Percentiles rank a stretch among this genome's conserved stretches.
Conservation (phyloP, 306 rosid species). For the Castanospermum australe region DNA sequence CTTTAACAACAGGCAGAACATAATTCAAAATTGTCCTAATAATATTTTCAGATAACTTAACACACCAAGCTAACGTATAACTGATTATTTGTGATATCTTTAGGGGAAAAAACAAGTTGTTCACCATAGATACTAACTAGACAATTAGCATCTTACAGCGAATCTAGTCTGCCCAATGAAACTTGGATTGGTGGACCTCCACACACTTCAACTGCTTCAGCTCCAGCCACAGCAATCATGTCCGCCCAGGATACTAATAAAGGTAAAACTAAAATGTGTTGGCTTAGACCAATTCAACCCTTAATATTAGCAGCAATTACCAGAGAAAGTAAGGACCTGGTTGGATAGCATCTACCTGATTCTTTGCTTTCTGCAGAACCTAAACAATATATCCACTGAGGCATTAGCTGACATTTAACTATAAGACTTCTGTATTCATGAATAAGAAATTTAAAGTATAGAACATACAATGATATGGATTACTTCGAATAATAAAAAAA, state of each 20-base stretch:
- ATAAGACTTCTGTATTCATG: slow-evolving; percentile 14
- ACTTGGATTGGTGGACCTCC: slow-evolving; percentile 89
- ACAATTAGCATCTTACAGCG: slow-evolving; percentile 54
- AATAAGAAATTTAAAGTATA: background rate
- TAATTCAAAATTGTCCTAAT: background rate
- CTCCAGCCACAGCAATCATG: slow-evolving; percentile 90
- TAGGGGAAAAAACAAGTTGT: background rate
- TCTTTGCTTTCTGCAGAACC: slow-evolving; percentile 83
- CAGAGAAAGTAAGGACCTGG: slow-evolving; percentile 60
- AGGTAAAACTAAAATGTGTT: slow-evolving; percentile 33
- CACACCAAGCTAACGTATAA: background rate
- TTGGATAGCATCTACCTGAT: slow-evolving; percentile 62
- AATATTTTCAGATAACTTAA: slow-evolving; percentile 25
- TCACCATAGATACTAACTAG: slow-evolving; percentile 4
- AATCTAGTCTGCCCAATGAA: slow-evolving; percentile 76
- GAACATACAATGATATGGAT: background rate
- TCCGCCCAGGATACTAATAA: slow-evolving; percentile 90
- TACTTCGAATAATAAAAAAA: background rate
- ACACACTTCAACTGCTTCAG: slow-evolving; percentile 89
- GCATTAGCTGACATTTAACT: slow-evolving; percentile 31
- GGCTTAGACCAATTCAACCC: slow-evolving; percentile 29
- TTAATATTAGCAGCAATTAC: slow-evolving; percentile 17
- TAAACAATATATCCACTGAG: slow-evolving; percentile 38
- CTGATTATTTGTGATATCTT: background rate
- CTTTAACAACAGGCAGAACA: background rate